Percentiles rank a stretch among this genome's conserved stretches.
These are phyloP conservation scores for Drosera capensis DNA, from an alignment of 148 eudicot genomes.

Conservation along the genomic window DNA sequence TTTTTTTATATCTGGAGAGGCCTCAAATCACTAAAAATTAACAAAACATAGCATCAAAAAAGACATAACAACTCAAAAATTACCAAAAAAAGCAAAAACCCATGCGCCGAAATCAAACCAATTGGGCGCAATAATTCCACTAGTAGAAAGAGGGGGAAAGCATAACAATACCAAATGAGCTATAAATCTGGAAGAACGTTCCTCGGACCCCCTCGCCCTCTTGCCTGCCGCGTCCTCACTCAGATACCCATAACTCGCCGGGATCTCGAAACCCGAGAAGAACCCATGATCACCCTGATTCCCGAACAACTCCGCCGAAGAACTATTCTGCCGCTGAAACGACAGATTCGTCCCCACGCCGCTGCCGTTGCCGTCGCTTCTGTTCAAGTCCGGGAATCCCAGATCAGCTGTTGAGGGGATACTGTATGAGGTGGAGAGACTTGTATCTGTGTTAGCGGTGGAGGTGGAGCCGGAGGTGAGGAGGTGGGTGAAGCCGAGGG, in stretches of 20 bases:
- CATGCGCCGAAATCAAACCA: no score
- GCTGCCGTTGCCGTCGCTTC: constrained; percentile 5
- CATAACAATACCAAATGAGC: constrained; percentile 11
- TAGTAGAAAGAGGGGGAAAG: no score
- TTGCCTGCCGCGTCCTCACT: constrained; percentile 26
- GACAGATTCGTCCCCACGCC: constrained; percentile 2
- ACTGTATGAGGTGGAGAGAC: constrained; percentile 1
- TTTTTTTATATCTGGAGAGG: no score
- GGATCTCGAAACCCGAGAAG: constrained; percentile 33
- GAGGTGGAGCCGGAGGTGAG: constrained; percentile 13
- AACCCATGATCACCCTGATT: constrained; percentile 40
- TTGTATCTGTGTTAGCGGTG: background rate
- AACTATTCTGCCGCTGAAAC: constrained; percentile 67
- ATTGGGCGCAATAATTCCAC: no score
- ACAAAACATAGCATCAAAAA: no score
- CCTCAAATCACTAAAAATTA: no score
- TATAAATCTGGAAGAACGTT: constrained; percentile 14
- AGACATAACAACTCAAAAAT: no score
- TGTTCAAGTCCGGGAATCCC: constrained; percentile 17
- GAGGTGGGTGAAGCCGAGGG: constrained; percentile 23
- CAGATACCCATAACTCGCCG: constrained; percentile 22
- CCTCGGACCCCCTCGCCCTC: constrained; percentile 36
- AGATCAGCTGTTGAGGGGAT: constrained; percentile 19
- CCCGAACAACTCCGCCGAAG: constrained; percentile 67
- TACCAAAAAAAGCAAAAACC: no score